Conservation (phyloP, 2,329 filamentous ascomycete genomes). For the Penicillium decumbens region DNA sequence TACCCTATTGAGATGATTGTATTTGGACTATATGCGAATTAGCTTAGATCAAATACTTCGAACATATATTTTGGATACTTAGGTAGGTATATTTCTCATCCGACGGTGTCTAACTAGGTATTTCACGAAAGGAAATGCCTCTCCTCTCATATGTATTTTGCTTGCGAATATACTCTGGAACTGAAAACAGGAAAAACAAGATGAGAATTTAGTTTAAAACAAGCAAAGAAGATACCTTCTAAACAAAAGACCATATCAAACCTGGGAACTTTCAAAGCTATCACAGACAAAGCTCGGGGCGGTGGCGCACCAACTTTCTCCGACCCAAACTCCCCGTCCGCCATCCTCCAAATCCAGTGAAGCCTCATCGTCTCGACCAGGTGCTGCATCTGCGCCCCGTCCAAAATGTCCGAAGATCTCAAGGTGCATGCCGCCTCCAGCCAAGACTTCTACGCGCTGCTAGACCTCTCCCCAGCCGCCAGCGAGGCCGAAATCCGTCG, state of each 20-base stretch:
- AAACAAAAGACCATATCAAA: not conserved
- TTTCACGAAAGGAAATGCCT: no score
- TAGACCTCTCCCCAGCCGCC: constrained; percentile 62
- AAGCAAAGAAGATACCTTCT: not conserved
- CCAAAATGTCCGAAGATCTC: constrained; percentile 42
- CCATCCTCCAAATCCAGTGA: not conserved
- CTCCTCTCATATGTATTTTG: no score
- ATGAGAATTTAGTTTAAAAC: not conserved
- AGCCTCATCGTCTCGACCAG: not conserved
- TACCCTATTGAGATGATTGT: no score
- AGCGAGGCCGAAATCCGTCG: constrained; percentile 70
- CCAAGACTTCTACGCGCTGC: constrained; percentile 72
- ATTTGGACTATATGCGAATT: no score
- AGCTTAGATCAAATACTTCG: no score
- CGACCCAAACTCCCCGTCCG: not conserved
- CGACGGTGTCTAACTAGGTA: no score
- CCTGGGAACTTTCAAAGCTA: not conserved
- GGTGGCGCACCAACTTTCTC: not conserved
- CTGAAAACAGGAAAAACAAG: no score
- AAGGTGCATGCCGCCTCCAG: constrained; percentile 58
- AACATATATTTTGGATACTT: no score
- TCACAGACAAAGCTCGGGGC: not conserved
- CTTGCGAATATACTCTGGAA: no score
- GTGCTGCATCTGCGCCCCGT: not conserved
- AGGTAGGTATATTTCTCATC: no score